Base-by-base conservation (phyloP, 2,329 filamentous ascomycete genomes). In the Hymenoscyphus repandus region DNA sequence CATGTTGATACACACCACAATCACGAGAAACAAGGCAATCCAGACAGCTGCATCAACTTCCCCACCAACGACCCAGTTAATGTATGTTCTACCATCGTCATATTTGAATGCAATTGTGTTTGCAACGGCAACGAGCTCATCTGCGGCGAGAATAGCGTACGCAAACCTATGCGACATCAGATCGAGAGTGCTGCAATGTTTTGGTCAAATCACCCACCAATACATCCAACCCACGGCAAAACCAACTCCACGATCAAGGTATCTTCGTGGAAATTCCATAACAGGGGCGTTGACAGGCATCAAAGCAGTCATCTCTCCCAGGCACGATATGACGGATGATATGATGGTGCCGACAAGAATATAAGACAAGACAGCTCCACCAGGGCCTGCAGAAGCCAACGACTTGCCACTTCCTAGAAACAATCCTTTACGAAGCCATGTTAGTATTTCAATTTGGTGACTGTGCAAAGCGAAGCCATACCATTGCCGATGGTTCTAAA, bases 341-440 rank as follows among this genome's bases (percentile, higher is more conserved):
- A 74, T 69, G 27, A 73, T 66, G 3, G 67, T 70, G 20, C 70
- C 71, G 61, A 72, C 71, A 17, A 74, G 62, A 1, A 72, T 49
- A 49, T 73, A 73, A 33, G 62, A 62, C 27, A 72, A 51, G 20
- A 72, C 64, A 12, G 70, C 67, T 17, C 69, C 69, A 2, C 70
- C 70, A 9, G 70, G 69, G 5, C 70, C 70, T 20, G 68, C 70
- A n/a, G 62, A 63, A 6, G 69, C 68, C 17, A 72, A 62, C 0
- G 69, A 70, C 50, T 57, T 63, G 5, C 70, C 70, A 55, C 67
- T 69, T 17, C 69, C 69, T 17, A 72, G 62, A 47, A 72, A 72
- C 5, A 72, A 61, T 9, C 45, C 45, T 38, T 45, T 45, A 18
- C 42, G 18, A 34, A 11, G 4, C 12, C 68, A 68, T 69, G 34